Evolutionary conservation across 164 flowering plant genomes (phyloP).

Genomic region (Euptelea pleiosperma): DNA sequence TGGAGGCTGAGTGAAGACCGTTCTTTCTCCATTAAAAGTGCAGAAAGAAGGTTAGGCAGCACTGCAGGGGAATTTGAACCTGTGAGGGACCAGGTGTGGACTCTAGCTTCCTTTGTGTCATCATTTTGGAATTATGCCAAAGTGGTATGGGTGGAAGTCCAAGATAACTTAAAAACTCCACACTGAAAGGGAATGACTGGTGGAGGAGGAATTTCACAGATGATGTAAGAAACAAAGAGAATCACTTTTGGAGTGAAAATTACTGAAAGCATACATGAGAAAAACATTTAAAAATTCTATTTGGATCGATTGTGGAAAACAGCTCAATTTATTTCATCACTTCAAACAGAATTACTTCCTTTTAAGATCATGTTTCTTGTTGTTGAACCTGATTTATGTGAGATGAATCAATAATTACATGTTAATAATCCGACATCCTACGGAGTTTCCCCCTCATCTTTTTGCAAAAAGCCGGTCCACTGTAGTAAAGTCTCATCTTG

Average conservation of each 20-base stretch:
- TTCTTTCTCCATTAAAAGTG: slow-evolving; percentile 2
- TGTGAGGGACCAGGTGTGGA: background rate
- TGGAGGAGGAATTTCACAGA: background rate
- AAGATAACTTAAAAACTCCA: background rate
- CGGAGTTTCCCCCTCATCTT: too few relatives aligned
- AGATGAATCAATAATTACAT: too few relatives aligned
- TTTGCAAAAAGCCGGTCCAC: too few relatives aligned
- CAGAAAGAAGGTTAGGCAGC: background rate
- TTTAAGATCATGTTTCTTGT: too few relatives aligned
- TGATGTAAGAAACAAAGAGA: background rate
- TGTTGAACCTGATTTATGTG: too few relatives aligned
- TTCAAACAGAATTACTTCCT: too few relatives aligned
- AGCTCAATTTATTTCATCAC: too few relatives aligned
- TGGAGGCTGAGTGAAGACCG: background rate
- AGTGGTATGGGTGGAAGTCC: background rate
- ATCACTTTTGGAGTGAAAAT: background rate
- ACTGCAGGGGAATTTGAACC: background rate
- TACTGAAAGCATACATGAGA: too few relatives aligned
- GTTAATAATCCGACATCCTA: too few relatives aligned
- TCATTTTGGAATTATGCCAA: background rate
- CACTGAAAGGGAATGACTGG: background rate
- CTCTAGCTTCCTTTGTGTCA: background rate
- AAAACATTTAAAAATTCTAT: too few relatives aligned
- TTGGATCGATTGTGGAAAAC: too few relatives aligned
- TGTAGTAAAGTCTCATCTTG: too few relatives aligned